These are phyloP conservation scores for Russula dissimulans DNA, from an alignment of 768 basidiomycete species.

Conservation along the genomic window DNA sequence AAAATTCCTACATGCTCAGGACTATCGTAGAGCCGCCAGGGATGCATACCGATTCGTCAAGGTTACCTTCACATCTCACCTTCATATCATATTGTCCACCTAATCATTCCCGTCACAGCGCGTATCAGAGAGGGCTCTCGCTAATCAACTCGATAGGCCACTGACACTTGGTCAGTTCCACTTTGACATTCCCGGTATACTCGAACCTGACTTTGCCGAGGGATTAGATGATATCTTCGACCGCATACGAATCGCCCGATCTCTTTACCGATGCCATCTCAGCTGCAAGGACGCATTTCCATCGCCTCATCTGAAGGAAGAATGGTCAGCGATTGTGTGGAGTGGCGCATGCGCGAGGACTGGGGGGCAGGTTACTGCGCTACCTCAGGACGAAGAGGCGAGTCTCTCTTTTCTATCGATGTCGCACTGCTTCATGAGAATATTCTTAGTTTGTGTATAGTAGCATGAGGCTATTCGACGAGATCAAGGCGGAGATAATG, in stretches of 20 bases:
- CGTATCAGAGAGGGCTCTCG: not conserved
- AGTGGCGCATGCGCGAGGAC: not conserved
- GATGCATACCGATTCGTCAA: not conserved
- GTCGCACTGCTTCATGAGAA: not conserved
- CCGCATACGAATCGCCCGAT: not conserved
- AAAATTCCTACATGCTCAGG: not conserved
- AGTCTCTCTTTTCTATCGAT: not conserved
- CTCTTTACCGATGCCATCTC: not conserved
- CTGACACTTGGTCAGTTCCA: not conserved
- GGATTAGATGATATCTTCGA: not conserved
- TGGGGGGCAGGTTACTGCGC: no score
- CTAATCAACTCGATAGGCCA: not conserved
- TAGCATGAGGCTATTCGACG: not conserved
- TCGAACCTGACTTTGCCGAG: not conserved
- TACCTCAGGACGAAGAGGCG: not conserved
- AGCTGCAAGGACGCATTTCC: constrained; percentile 10
- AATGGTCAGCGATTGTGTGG: not conserved
- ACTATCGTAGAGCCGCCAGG: not conserved
- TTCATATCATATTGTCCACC: not conserved
- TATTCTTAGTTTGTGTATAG: not conserved
- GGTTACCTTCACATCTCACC: not conserved
- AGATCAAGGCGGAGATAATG: not conserved
- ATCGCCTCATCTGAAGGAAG: not conserved
- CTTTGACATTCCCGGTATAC: not conserved
- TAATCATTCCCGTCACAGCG: not conserved